phyloP scores from a whole-genome alignment of 805 yeast genomes.

The Metschnikowia anglica region DNA sequence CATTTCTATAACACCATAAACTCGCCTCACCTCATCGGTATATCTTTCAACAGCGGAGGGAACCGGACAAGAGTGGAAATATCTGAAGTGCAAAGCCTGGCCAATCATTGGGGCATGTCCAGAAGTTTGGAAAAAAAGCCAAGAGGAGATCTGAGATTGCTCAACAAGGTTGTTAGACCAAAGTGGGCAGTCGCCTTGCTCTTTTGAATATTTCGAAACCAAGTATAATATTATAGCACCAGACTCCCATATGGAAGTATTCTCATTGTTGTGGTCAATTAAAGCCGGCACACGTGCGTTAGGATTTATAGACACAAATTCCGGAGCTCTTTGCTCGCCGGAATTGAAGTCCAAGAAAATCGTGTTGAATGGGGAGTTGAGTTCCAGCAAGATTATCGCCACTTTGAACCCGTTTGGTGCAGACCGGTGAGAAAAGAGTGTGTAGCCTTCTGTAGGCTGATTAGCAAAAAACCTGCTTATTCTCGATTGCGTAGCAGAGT shows the following conservation, averaged over 20 bases:
- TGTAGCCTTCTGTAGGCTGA: conserved; percentile 79
- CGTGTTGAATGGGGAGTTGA: conserved; percentile 75
- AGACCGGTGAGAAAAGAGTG: conserved; percentile 76
- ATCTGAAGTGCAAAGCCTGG: conserved; percentile 90
- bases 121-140: conserved; percentile 93
- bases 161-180: conserved; percentile 80
- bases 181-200: conserved; percentile 65
- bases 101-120: conserved; percentile 99
- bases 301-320: conserved; percentile 90
- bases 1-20: conserved; percentile 93
- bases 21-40: conserved; percentile 88
- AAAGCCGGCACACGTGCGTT: conserved; percentile 95
- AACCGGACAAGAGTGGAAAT: conserved; percentile 82
- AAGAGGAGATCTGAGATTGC: conserved; percentile 79
- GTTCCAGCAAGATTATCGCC: conserved; percentile 83
- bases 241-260: conserved; percentile 88
- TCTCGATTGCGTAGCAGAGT: conserved; percentile 49
- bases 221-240: conserved; percentile 87
- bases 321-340: conserved; percentile 93
- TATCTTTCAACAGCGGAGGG: conserved; percentile 89
- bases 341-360: conserved; percentile 80
- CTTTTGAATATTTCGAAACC: conserved; percentile 64
- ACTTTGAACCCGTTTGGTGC: conserved; percentile 97
- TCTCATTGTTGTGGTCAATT: conserved; percentile 81
- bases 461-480: conserved; percentile 70